Percentiles rank a stretch among this genome's conserved stretches.
phyloP scores from a whole-genome alignment of 148 eudicot species.

The Cornus florida region DNA sequence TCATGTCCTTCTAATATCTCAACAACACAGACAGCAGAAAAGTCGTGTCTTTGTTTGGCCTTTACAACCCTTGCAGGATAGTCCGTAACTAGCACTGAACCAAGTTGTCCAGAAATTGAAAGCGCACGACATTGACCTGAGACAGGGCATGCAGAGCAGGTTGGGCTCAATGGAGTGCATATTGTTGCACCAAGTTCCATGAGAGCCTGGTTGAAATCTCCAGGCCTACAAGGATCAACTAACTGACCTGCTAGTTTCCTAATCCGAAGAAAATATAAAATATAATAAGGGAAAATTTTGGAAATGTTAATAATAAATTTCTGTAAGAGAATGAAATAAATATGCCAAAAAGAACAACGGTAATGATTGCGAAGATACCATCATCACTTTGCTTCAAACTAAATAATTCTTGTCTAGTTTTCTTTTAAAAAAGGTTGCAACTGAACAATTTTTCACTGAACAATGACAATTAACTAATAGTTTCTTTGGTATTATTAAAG shows the following conservation, averaged over 20 bases:
- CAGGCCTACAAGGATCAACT: conserved; percentile 84
- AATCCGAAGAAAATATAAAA: conserved; percentile 13
- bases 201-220: conserved; percentile 94
- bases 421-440: background rate
- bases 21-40: conserved; percentile 83
- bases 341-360: background rate
- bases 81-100: conserved; percentile 60
- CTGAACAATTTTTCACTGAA: background rate
- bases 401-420: too few species aligned
- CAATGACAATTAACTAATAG: background rate
- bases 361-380: background rate
- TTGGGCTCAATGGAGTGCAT: conserved; percentile 66
- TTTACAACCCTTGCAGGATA: conserved; percentile 78
- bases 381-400: background rate
- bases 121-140: conserved; percentile 72
- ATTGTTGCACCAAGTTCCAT: conserved; percentile 98
- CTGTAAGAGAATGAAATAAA: background rate
- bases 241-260: conserved; percentile 88
- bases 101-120: conserved; percentile 38
- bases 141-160: conserved; percentile 72
- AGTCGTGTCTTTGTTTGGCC: conserved; percentile 77
- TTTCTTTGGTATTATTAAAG: too few species aligned
- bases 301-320: background rate
- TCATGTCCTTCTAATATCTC: conserved; percentile 51
- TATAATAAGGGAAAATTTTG: background rate